These are phyloP conservation scores for Sanghuangporus sanghuang DNA, from an alignment of 1,284 basidiomycete species.

Conservation along the genomic window DNA sequence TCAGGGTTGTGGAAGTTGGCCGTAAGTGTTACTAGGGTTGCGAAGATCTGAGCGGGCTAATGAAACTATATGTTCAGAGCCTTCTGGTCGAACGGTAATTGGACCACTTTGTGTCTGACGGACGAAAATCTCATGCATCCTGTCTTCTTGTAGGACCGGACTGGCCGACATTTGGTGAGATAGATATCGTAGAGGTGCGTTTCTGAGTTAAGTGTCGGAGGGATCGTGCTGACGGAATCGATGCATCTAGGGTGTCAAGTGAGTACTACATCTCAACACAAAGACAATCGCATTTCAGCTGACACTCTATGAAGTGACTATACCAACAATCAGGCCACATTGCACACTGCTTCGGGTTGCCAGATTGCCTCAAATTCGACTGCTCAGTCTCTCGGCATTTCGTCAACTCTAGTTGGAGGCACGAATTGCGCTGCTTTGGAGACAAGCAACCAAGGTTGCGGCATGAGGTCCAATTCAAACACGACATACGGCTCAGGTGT, in stretches of 20 bases:
- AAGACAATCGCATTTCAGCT: background rate
- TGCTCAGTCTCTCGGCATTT: constrained; percentile 43
- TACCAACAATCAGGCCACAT: constrained; percentile 73
- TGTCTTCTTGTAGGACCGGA: constrained; percentile 42
- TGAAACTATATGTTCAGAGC: constrained; percentile 24
- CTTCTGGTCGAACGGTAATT: constrained; percentile 45
- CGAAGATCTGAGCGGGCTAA: background rate
- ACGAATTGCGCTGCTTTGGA: constrained; percentile 65
- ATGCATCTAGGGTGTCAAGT: constrained; percentile 6
- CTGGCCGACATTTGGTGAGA: constrained; percentile 77
- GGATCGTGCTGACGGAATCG: constrained; percentile 18
- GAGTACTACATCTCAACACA: background rate
- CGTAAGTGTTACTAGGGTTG: constrained; percentile 30
- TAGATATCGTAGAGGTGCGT: constrained; percentile 75
- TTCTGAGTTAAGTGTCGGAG: background rate
- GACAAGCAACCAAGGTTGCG: constrained; percentile 69
- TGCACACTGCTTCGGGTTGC: constrained; percentile 76
- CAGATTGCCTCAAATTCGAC: constrained; percentile 45
- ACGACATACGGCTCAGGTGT: constrained; percentile 16
- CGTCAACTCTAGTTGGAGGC: constrained; percentile 58
- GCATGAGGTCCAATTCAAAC: constrained; percentile 41
- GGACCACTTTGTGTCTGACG: background rate
- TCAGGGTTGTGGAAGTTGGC: constrained; percentile 85
- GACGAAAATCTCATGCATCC: background rate
- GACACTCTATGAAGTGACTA: constrained; percentile 50